A percentile compares a stretch with the other conserved stretches of the same genome.
Evolutionary conservation across 208 protist genomes (phyloP).

Genomic region (Trypanosoma boissoni): DNA sequence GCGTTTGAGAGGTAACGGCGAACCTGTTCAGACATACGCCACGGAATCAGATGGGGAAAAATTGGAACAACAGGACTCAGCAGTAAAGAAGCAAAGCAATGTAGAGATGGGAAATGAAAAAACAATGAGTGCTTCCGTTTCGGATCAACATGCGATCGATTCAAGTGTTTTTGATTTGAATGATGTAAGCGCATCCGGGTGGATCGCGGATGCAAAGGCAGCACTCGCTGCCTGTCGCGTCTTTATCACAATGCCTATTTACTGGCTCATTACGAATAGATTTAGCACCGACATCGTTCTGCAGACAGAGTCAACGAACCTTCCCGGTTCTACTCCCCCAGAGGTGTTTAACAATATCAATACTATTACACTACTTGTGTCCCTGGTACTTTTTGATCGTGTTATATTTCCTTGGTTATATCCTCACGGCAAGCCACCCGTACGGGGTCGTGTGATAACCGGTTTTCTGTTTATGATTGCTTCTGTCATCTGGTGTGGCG

Average conservation of each 20-base stretch:
- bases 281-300: constrained; percentile 73
- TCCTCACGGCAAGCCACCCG: constrained; percentile 15
- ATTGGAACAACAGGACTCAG: too few relatives aligned
- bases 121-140: neutral
- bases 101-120: neutral
- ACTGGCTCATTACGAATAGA: constrained; percentile 70
- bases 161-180: neutral
- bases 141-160: neutral
- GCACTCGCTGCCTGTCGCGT: constrained; percentile 39
- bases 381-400: constrained; percentile 39
- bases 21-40: too few relatives aligned
- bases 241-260: constrained; percentile 60
- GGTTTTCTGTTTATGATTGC: constrained; percentile 35
- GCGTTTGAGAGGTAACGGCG: neutral
- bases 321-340: constrained; percentile 36
- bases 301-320: constrained; percentile 34
- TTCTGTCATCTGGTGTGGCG: constrained; percentile 57
- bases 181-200: constrained; percentile 11
- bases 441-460: constrained; percentile 17
- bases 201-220: constrained; percentile 37
- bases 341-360: constrained; percentile 78
- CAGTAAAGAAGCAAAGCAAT: neutral
- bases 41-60: too few relatives aligned
- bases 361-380: constrained; percentile 49
- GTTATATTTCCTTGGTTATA: constrained; percentile 38